These are phyloP conservation scores for Pseudonitzschia delicatissima DNA, from an alignment of 108 stramenopile species.

Conservation along the genomic window DNA sequence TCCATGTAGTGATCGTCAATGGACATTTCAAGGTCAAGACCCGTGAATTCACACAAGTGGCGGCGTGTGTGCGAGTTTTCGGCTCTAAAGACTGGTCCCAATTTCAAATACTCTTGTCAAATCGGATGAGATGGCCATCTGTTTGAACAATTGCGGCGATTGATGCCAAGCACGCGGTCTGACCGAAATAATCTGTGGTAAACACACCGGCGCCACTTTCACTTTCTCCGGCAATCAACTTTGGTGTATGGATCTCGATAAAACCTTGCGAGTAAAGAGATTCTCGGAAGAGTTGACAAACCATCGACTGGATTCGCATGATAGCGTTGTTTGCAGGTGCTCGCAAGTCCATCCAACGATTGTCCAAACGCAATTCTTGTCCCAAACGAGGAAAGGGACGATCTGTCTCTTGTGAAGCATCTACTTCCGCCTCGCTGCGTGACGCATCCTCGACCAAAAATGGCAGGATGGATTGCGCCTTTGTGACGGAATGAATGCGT, in stretches of 20 bases:
- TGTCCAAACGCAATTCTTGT: slow-evolving; percentile 88
- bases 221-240: slow-evolving; percentile 93
- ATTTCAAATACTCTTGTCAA: slow-evolving; percentile 92
- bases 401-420: slow-evolving; percentile 88
- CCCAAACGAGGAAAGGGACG: slow-evolving; percentile 92
- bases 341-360: slow-evolving; percentile 94
- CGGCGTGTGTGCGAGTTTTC: slow-evolving; percentile 94
- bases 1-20: slow-evolving; percentile 96
- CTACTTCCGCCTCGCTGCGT: slow-evolving; percentile 87
- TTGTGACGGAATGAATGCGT: slow-evolving; percentile 84
- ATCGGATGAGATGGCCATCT: slow-evolving; percentile 97
- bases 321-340: slow-evolving; percentile 96
- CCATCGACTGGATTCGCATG: slow-evolving; percentile 87
- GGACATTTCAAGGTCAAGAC: slow-evolving; percentile 96
- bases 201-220: slow-evolving; percentile 97
- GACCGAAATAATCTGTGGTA: slow-evolving; percentile 96
- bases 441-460: slow-evolving; percentile 96
- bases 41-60: slow-evolving; percentile 96
- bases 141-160: slow-evolving; percentile 97
- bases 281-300: slow-evolving; percentile 92
- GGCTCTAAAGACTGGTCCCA: slow-evolving; percentile 95
- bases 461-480: slow-evolving; percentile 82
- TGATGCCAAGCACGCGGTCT: slow-evolving; percentile 95
- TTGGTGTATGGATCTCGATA: slow-evolving; percentile 94
- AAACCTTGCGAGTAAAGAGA: slow-evolving; percentile 90